Evolutionary conservation across 2,329 filamentous ascomycete species (phyloP), one percentile per base, ranked within the genome.

Genomic region (Botryotinia globosa): DNA sequence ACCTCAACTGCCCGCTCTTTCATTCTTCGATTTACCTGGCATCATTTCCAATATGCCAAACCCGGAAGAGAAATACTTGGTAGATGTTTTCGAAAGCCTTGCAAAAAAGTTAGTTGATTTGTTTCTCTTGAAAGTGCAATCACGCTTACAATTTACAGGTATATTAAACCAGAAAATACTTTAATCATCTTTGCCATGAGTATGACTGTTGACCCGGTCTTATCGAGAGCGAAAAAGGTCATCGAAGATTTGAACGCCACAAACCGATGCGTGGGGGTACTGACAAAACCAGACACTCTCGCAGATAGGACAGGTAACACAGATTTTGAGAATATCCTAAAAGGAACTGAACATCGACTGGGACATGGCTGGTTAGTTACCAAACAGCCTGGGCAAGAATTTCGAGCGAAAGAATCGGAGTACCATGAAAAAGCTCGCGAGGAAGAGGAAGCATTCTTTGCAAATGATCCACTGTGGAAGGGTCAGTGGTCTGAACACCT

Each of bases 21-120:
- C 91, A 0, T 97, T 97, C 77, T 95, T 93, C 74, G 94, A 97
- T 74, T 85, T 97, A 0, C 94, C 94, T 0, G 94, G 94, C 0
- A 89, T 97, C 0, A 95, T 97, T 74, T 89, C 90, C 32, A 91
- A 91, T 12, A 87, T 90, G 0, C 88, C 89, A 12, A 87, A 87
- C 12, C 84, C 88, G 4, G 89, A 94, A 25, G 85, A 94, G 29
- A 85, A 92, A 72, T 77, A 77, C 42, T 83, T 95, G 0, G 91
- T 94, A 20, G 84, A 86, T 0, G 88, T 96, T 0, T 91, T 97
- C 0, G 85, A 89, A 68, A 91, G 92, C 29, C 80, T 97, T 0
- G 90, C 93, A 0, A 85, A 84, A 2, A 84, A 89, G 69, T 71
- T 3, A 45, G 37, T 44, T 12, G 9, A 25, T 25, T 3, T 12